These are phyloP conservation scores for Geotrichum fermentans DNA, from an alignment of 1,139 yeast species.

Conservation along the genomic window DNA sequence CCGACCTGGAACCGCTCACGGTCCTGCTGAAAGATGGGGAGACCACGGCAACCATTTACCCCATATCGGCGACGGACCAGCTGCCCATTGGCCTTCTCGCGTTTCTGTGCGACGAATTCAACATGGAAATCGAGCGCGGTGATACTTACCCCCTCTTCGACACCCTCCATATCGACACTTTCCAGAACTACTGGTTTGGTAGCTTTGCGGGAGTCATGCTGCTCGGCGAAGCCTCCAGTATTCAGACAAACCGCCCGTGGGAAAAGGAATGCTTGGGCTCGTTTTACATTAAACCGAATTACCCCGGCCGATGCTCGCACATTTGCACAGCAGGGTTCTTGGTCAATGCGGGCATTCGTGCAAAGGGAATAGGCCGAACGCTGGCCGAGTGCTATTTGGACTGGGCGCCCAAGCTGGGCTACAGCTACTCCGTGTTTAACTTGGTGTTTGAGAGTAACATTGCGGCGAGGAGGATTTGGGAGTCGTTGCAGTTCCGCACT, in stretches of 20 bases:
- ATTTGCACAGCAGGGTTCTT: slow-evolving; percentile 87
- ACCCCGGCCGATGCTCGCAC: slow-evolving; percentile 89
- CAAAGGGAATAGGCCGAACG: slow-evolving; percentile 87
- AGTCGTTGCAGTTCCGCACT: slow-evolving; percentile 68
- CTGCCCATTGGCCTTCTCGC: slow-evolving; percentile 75
- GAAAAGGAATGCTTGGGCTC: slow-evolving; percentile 86
- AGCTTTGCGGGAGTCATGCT: slow-evolving; percentile 80
- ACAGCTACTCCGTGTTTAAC: slow-evolving; percentile 76
- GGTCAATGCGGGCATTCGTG: slow-evolving; percentile 87
- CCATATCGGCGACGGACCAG: slow-evolving; percentile 57
- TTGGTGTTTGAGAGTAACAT: slow-evolving; percentile 83
- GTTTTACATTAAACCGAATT: slow-evolving; percentile 78
- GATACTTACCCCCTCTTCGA: slow-evolving; percentile 84
- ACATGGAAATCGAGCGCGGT: slow-evolving; percentile 86
- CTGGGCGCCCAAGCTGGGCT: slow-evolving; percentile 90
- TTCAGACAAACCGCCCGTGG: slow-evolving; percentile 58
- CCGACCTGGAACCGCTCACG: slow-evolving; percentile 45
- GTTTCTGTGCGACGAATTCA: slow-evolving; percentile 84
- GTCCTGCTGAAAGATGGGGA: slow-evolving; percentile 81
- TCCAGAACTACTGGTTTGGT: slow-evolving; percentile 80
- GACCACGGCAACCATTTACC: slow-evolving; percentile 88
- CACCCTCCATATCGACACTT: slow-evolving; percentile 64
- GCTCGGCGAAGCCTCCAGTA: slow-evolving; percentile 44
- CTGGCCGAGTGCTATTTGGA: slow-evolving; percentile 76
- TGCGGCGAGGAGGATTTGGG: slow-evolving; percentile 76